Evolutionary conservation across 129 eudicot genomes (phyloP).

Genomic region (Tanacetum coccineum): DNA sequence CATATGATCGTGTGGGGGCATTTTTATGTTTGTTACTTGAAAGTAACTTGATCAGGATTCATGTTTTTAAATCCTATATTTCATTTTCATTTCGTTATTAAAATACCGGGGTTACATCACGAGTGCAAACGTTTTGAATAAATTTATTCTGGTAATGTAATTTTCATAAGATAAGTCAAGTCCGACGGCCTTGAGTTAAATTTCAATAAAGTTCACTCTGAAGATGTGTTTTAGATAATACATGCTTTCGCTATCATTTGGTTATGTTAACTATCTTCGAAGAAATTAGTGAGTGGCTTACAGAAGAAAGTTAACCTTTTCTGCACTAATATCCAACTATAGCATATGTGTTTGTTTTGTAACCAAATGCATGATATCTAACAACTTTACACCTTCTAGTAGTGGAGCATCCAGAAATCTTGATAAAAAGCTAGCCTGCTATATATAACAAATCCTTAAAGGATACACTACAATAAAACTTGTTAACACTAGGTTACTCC

Average conservation of each 20-base stretch:
- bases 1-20: background rate
- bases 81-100: background rate
- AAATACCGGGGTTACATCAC: background rate
- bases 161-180: slow-evolving; percentile 14
- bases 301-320: background rate
- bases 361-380: too few relatives aligned
- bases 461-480: too few relatives aligned
- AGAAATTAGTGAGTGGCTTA: background rate
- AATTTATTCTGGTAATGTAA: background rate
- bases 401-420: too few relatives aligned
- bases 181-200: slow-evolving; percentile 3
- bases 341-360: too few relatives aligned
- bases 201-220: background rate
- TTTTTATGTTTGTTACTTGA: background rate
- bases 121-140: background rate
- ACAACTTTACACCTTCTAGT: too few relatives aligned
- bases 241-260: background rate
- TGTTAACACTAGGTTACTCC: too few relatives aligned
- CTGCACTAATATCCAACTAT: too few relatives aligned
- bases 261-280: background rate
- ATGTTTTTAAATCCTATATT: background rate
- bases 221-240: background rate
- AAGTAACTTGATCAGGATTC: slow-evolving; percentile 1
- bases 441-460: too few relatives aligned
- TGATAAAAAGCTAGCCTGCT: too few relatives aligned